A percentile compares a stretch with the other conserved stretches of the same genome.
These are phyloP conservation scores for Aspergillus sp. DNA, from an alignment of 2,329 filamentous ascomycete genomes.

Conservation along the genomic window DNA sequence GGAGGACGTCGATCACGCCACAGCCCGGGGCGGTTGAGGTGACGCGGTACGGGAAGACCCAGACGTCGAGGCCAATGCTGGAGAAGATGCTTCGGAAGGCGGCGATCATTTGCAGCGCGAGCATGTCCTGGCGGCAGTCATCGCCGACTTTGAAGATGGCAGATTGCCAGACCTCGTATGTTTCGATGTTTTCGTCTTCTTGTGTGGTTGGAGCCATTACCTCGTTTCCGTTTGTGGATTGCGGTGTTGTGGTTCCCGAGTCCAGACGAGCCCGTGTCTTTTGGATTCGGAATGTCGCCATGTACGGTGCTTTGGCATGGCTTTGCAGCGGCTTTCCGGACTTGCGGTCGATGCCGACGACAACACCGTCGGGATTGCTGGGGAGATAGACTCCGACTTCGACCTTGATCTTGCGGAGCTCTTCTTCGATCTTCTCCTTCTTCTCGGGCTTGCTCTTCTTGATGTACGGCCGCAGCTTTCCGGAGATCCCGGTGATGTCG, in stretches of 20 bases:
- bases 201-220: background rate
- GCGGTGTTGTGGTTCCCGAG: conserved; percentile 20
- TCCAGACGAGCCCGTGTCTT: conserved; percentile 57
- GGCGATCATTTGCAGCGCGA: conserved; percentile 96
- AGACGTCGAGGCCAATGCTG: conserved; percentile 90
- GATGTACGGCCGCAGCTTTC: conserved; percentile 90
- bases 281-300: conserved; percentile 97
- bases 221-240: background rate
- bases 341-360: conserved; percentile 96
- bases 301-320: conserved; percentile 97
- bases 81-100: conserved; percentile 98
- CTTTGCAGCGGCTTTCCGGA: conserved; percentile 96
- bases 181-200: conserved; percentile 44
- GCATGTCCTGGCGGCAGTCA: conserved; percentile 93
- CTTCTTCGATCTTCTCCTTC: conserved; percentile 98
- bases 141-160: conserved; percentile 99
- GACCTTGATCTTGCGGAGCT: conserved; percentile 93
- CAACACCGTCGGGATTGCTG: conserved; percentile 93
- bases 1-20: conserved; percentile 95
- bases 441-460: conserved; percentile 92
- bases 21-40: conserved; percentile 96
- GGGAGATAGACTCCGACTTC: conserved; percentile 96
- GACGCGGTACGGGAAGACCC: conserved; percentile 94
- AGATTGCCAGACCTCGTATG: conserved; percentile 95
- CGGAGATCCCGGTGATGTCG: conserved; percentile 91